Evolutionary conservation across 805 yeast species (phyloP), one percentile per base, ranked within the genome.

Genomic region (Ogataea methanolica): DNA sequence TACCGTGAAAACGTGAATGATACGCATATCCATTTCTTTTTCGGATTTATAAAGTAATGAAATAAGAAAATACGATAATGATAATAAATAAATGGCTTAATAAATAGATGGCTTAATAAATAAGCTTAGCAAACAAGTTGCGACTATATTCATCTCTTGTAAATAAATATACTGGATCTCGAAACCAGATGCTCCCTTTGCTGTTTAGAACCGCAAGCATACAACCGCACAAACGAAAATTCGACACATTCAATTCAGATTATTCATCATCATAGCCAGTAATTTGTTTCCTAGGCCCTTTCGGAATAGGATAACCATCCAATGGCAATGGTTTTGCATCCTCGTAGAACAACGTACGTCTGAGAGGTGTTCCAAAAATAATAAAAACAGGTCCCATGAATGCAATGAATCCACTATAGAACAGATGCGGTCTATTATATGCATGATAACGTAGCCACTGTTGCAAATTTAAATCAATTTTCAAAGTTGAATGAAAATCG

Each of bases 361-460:
- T 82, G 42, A 85, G 58, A 31, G 90, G 89, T 39, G 89, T 75
- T 45, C 76, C 75, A 31, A 74, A 71, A 46, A 79, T 59, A 35
- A 85, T 72, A 47, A 85, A 76, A 5, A 80, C 66, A 12, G 94
- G 92, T 5, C 87, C 89, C 43, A 83, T 63, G 38, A 79, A 61
- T 7, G 90, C 95, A 59, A 86, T 72, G 35, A 73, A 72, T 19
- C 80, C 75, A 29, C 89, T 73, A 60, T 75, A 81, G 63, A 85
- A 82, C 53, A 85, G 71, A 67, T 85, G 88, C 38, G 95, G 95
- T 62, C 81, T 80, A 55, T 78, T 79, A 69, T 85, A 85, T 22
- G 91, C 86, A 57, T 82, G 83, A 69, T 80, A 85, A 64, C 91
- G 83, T 55, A 75, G 66, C 87, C 87, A 82, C 85, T 80, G 53